A percentile compares a stretch with the other conserved stretches of the same genome.
Evolutionary conservation across 2,329 filamentous ascomycete species (phyloP).

Genomic region (Curvularia sp.): DNA sequence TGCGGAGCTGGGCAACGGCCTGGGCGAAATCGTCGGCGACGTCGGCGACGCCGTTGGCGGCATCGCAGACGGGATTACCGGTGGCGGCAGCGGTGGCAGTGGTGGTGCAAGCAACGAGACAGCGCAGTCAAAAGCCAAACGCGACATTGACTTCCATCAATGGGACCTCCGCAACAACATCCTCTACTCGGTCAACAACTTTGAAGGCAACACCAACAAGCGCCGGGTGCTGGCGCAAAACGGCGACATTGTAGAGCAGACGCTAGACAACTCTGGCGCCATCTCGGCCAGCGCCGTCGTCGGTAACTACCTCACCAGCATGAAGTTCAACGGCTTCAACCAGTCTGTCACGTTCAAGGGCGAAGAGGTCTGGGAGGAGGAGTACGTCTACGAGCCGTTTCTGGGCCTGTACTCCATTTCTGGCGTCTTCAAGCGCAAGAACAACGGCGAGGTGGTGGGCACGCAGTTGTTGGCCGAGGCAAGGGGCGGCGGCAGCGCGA

Average conservation of each 20-base stretch:
- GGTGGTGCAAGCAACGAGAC: conserved; percentile 14
- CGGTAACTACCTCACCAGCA: conserved; percentile 60
- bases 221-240: conserved; percentile 65
- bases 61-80: conserved; percentile 29
- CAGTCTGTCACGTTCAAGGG: conserved; percentile 52
- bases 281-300: conserved; percentile 56
- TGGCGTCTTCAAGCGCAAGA: conserved; percentile 60
- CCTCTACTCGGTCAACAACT: conserved; percentile 68
- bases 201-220: conserved; percentile 60
- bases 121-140: conserved; percentile 33
- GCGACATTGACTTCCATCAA: conserved; percentile 43
- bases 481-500: conserved; percentile 61
- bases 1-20: conserved; percentile 61
- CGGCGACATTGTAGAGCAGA: conserved; percentile 63
- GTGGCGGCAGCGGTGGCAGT: conserved; percentile 10
- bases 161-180: conserved; percentile 65
- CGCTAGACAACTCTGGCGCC: conserved; percentile 62
- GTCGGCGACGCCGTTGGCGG: conserved; percentile 38
- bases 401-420: conserved; percentile 55
- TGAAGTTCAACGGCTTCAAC: conserved; percentile 64
- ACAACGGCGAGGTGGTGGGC: conserved; percentile 57
- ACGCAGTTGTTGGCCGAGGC: conserved; percentile 62
- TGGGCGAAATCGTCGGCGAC: conserved; percentile 58
- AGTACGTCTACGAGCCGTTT: conserved; percentile 64
- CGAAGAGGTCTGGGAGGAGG: conserved; percentile 58